Evolutionary conservation across 768 basidiomycete species (phyloP).

Genomic region (Boletus speciosus): DNA sequence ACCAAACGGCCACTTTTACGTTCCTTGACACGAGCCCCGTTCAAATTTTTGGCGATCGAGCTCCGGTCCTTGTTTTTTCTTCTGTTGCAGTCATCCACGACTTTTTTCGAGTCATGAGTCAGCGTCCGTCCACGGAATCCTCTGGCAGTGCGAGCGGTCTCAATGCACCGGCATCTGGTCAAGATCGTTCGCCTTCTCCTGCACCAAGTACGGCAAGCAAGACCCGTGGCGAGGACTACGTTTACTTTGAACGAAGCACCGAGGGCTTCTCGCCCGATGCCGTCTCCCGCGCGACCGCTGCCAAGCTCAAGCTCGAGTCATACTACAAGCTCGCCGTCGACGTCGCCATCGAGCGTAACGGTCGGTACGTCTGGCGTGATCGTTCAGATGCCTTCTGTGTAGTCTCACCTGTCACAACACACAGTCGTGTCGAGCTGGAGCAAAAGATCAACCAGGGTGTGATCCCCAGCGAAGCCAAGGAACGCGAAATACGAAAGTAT

Average conservation of each 20-base stretch:
- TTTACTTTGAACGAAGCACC: conserved; percentile 91
- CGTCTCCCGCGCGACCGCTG: conserved; percentile 84
- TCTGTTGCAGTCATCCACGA: neutral
- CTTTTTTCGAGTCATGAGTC: conserved; percentile 23
- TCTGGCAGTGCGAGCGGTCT: conserved; percentile 19
- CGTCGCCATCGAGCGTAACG: conserved; percentile 92
- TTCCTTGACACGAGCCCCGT: conserved; percentile 12
- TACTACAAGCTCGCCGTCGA: conserved; percentile 99
- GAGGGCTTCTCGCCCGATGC: conserved; percentile 81
- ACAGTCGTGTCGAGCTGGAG: conserved; percentile 86
- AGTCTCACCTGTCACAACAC: conserved; percentile 3
- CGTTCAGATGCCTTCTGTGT: neutral
- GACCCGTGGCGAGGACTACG: conserved; percentile 56
- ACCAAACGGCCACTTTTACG: conserved; percentile 23
- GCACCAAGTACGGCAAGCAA: conserved; percentile 30
- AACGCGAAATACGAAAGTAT: conserved; percentile 82
- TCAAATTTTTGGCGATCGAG: conserved; percentile 12
- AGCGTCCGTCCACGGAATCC: conserved; percentile 29
- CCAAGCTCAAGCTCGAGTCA: conserved; percentile 94
- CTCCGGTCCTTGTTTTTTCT: conserved; percentile 1
- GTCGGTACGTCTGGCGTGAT: conserved; percentile 52
- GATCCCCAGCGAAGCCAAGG: conserved; percentile 77
- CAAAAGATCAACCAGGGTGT: conserved; percentile 74
- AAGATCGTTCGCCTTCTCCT: conserved; percentile 30
- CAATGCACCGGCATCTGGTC: conserved; percentile 17